phyloP scores from a whole-genome alignment of 2,329 filamentous ascomycete species.

The Fusarium multiceps region DNA sequence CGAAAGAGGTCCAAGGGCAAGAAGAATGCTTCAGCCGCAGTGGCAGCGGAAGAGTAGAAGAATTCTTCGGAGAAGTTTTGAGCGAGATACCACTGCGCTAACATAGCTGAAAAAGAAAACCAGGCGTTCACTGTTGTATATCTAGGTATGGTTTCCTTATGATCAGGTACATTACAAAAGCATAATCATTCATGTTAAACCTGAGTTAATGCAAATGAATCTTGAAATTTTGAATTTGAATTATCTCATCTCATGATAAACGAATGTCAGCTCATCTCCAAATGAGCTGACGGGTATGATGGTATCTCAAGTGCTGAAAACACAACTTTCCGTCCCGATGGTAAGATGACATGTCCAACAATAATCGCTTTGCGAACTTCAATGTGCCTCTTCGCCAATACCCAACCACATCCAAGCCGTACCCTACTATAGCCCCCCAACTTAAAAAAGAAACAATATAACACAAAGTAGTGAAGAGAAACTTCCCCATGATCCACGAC shows the following conservation, averaged over 20 bases:
- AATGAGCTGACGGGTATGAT: conserved; percentile 34
- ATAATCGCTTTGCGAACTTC: conserved; percentile 20
- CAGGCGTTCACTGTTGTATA: conserved; percentile 41
- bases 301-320: conserved; percentile 43
- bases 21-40: conserved; percentile 49
- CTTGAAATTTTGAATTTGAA: not conserved
- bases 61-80: conserved; percentile 11
- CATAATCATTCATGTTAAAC: conserved; percentile 11
- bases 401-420: conserved; percentile 3
- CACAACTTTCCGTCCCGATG: conserved; percentile 21
- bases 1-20: conserved; percentile 63
- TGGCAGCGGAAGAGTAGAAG: conserved; percentile 35
- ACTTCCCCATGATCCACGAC: not conserved
- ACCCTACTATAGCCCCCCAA: not conserved
- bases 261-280: conserved; percentile 22
- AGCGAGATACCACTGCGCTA: conserved; percentile 37
- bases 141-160: conserved; percentile 24
- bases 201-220: not conserved
- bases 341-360: conserved; percentile 21
- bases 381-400: conserved; percentile 27
- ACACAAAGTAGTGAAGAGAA: not conserved
- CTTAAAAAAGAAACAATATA: not conserved
- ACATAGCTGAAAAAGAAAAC: conserved; percentile 35
- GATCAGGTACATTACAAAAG: conserved; percentile 20
- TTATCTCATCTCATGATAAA: conserved; percentile 19